These are phyloP conservation scores for Albugo laibachii DNA, from an alignment of 352 stramenopile species.

Conservation along the genomic window DNA sequence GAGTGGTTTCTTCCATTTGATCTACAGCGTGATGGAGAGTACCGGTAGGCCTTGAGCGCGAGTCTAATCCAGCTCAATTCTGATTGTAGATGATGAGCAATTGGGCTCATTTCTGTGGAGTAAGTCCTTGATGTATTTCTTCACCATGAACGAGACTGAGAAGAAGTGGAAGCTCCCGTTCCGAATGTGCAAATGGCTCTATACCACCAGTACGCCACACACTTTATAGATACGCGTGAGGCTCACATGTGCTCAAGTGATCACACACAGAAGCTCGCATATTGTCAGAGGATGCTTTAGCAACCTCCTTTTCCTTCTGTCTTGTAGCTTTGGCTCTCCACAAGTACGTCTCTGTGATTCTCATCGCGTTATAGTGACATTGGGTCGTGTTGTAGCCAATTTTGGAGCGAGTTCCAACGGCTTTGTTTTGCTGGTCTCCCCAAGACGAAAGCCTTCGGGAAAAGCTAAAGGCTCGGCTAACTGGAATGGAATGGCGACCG, in stretches of 20 bases:
- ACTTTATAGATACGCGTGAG: not conserved
- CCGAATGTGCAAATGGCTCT: conserved; percentile 56
- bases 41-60: not conserved
- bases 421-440: conserved; percentile 5
- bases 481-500: conserved; percentile 51
- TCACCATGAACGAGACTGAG: not conserved
- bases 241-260: conserved; percentile 20
- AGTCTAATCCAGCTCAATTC: not conserved
- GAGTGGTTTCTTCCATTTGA: conserved; percentile 21
- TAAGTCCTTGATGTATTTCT: conserved; percentile 37
- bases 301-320: conserved; percentile 38
- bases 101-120: conserved; percentile 41
- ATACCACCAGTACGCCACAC: conserved; percentile 41
- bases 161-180: conserved; percentile 15
- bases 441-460: too few relatives aligned
- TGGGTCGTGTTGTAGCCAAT: conserved; percentile 23
- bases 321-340: conserved; percentile 2
- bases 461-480: conserved; percentile 8
- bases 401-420: conserved; percentile 30
- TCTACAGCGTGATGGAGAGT: conserved; percentile 47
- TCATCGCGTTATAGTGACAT: conserved; percentile 12
- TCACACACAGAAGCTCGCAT: conserved; percentile 38
- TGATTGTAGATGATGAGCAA: conserved; percentile 15
- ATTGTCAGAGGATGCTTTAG: conserved; percentile 48
- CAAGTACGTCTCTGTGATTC: not conserved